These are phyloP conservation scores for Dictyostelium brefeldianum DNA, from an alignment of 78 protist species.

Conservation along the genomic window DNA sequence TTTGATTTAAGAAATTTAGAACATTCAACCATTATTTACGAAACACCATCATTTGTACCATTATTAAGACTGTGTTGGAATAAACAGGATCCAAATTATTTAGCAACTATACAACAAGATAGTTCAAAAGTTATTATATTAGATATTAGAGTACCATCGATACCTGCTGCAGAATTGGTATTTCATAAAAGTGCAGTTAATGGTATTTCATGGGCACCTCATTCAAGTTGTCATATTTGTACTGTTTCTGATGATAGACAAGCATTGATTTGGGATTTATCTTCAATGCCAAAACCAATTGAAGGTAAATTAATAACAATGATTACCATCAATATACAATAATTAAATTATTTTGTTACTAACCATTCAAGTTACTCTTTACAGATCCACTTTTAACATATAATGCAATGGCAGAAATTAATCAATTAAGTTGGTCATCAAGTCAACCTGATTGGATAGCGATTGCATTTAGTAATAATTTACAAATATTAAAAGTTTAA, in stretches of 20 bases:
- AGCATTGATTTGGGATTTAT: constrained; percentile 99
- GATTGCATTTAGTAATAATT: constrained; percentile 77
- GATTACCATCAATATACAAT: background rate
- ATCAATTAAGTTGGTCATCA: constrained; percentile 94
- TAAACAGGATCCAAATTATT: constrained; percentile 95
- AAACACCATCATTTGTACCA: constrained; percentile 90
- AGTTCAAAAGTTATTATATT: constrained; percentile 85
- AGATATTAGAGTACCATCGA: constrained; percentile 95
- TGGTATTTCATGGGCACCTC: constrained; percentile 98
- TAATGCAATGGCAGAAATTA: constrained; percentile 87
- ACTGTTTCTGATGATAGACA: constrained; percentile 95
- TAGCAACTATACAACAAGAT: constrained; percentile 96
- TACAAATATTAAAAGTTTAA: constrained; percentile 88
- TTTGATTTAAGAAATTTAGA: constrained; percentile 97
- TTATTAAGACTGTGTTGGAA: constrained; percentile 97
- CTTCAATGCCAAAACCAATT: constrained; percentile 91
- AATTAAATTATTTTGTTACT: background rate
- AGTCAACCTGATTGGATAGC: constrained; percentile 96
- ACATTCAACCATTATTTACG: constrained; percentile 98
- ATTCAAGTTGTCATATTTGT: constrained; percentile 96
- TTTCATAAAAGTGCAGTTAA: constrained; percentile 92
- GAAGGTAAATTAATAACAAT: constrained; percentile 68
- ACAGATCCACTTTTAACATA: constrained; percentile 93
- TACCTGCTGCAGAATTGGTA: constrained; percentile 94
- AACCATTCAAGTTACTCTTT: background rate